Conservation (phyloP, 1,284 basidiomycete genomes). For the Irpex rosettiformis region DNA sequence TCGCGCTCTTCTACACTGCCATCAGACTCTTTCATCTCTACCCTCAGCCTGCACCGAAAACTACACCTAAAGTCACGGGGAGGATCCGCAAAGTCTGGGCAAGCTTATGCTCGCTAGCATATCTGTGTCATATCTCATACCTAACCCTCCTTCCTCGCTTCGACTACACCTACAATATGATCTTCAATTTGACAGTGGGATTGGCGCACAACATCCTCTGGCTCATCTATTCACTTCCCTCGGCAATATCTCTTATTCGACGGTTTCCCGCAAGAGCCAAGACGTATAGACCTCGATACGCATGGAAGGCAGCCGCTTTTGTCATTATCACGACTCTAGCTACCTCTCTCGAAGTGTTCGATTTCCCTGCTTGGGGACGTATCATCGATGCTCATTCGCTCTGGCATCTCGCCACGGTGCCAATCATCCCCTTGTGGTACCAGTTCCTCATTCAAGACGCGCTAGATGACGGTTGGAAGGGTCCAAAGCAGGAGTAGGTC, state of each 20-base stretch:
- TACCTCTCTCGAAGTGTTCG: constrained; percentile 84
- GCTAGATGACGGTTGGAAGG: constrained; percentile 43
- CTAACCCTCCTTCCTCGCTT: constrained; percentile 76
- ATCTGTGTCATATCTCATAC: constrained; percentile 74
- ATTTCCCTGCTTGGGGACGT: constrained; percentile 81
- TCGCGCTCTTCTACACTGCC: constrained; percentile 70
- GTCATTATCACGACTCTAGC: constrained; percentile 74
- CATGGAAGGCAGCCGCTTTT: constrained; percentile 54
- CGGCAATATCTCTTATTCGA: constrained; percentile 41
- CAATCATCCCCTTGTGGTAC: constrained; percentile 84
- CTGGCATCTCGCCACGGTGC: constrained; percentile 90
- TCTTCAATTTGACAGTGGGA: constrained; percentile 80
- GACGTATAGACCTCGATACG: constrained; percentile 53
- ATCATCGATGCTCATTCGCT: constrained; percentile 91
- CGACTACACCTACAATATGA: constrained; percentile 95
- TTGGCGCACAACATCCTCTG: constrained; percentile 83
- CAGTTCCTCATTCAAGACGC: constrained; percentile 73
- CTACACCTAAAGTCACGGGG: constrained; percentile 8
- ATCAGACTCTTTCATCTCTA: constrained; percentile 83
- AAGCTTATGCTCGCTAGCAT: constrained; percentile 46
- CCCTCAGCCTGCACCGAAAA: constrained; percentile 26
- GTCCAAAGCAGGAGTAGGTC: constrained; percentile 16
- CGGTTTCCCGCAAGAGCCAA: constrained; percentile 53
- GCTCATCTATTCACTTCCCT: constrained; percentile 69
- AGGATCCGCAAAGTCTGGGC: constrained; percentile 35